These are phyloP conservation scores for Monosporozyma unispora DNA, from an alignment of 805 yeast species.

Conservation along the genomic window DNA sequence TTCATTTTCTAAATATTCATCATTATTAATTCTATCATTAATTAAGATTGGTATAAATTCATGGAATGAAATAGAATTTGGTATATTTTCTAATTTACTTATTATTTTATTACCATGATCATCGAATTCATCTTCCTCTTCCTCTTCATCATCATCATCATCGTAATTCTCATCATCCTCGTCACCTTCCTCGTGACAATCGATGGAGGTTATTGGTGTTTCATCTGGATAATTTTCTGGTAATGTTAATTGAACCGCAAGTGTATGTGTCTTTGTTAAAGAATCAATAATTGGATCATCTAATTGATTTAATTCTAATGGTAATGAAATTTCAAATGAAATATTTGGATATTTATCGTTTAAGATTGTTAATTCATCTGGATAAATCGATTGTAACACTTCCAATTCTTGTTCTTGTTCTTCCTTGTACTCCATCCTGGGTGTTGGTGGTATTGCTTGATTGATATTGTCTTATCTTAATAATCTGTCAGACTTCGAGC, in stretches of 20 bases:
- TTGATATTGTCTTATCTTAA: too few species aligned
- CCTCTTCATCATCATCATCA: conserved; percentile 32
- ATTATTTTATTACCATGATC: conserved; percentile 42
- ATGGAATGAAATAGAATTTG: conserved; percentile 51
- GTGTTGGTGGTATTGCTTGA: background rate
- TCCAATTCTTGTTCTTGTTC: conserved; percentile 89
- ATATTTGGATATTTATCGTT: conserved; percentile 41
- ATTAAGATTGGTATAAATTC: conserved; percentile 32
- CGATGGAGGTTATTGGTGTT: conserved; percentile 49
- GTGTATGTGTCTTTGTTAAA: conserved; percentile 47
- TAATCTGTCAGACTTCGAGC: too few species aligned
- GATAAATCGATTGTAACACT: conserved; percentile 83
- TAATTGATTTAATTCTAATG: conserved; percentile 46
- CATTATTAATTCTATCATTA: conserved; percentile 26
- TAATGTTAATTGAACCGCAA: conserved; percentile 54
- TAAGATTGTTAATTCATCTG: conserved; percentile 59
- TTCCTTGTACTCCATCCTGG: conserved; percentile 62
- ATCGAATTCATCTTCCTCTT: conserved; percentile 32
- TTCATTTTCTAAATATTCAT: conserved; percentile 38
- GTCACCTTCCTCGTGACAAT: conserved; percentile 23
- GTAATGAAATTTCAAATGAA: conserved; percentile 35
- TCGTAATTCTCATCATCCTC: conserved; percentile 28
- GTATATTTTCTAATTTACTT: conserved; percentile 39
- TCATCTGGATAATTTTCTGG: conserved; percentile 79
- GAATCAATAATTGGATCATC: conserved; percentile 8